Percentiles rank a stretch among this genome's conserved stretches.
Conservation (phyloP, 1,284 basidiomycete species). For the Moesziomyces antarcticus region DNA sequence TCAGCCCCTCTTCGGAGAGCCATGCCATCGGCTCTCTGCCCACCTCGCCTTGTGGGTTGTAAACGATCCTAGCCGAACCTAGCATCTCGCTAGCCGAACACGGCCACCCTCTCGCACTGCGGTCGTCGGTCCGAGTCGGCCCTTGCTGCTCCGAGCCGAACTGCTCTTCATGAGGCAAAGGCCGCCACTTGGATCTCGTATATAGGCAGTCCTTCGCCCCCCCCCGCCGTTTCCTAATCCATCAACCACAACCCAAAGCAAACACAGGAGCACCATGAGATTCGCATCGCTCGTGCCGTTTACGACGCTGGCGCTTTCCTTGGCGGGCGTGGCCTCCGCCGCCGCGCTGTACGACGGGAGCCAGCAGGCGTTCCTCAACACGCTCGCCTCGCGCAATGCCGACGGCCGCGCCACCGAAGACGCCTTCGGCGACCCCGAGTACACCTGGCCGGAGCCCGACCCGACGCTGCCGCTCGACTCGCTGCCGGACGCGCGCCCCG, state of each 20-base stretch:
- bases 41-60: too few species aligned
- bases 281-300: constrained; percentile 13
- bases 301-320: constrained; percentile 20
- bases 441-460: constrained; percentile 23
- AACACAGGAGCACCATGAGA: constrained; percentile 19
- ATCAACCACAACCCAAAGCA: background rate
- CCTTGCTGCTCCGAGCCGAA: background rate
- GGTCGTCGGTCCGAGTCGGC: constrained; percentile 20
- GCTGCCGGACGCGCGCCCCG: constrained; percentile 44
- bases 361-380: constrained; percentile 11
- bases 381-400: constrained; percentile 20
- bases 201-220: background rate
- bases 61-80: background rate
- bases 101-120: background rate
- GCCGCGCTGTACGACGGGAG: background rate
- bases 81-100: constrained; percentile 1
- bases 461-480: constrained; percentile 30
- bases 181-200: background rate
- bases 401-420: constrained; percentile 34
- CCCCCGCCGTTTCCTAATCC: background rate
- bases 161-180: constrained; percentile 1
- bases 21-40: too few species aligned
- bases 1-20: background rate
- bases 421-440: constrained; percentile 41
- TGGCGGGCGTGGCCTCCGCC: constrained; percentile 4